A percentile compares a stretch with the other conserved stretches of the same genome.
These are phyloP conservation scores for Prorocentrum cordatum DNA, from an alignment of 169 alveolate genomes.

Conservation along the genomic window DNA sequence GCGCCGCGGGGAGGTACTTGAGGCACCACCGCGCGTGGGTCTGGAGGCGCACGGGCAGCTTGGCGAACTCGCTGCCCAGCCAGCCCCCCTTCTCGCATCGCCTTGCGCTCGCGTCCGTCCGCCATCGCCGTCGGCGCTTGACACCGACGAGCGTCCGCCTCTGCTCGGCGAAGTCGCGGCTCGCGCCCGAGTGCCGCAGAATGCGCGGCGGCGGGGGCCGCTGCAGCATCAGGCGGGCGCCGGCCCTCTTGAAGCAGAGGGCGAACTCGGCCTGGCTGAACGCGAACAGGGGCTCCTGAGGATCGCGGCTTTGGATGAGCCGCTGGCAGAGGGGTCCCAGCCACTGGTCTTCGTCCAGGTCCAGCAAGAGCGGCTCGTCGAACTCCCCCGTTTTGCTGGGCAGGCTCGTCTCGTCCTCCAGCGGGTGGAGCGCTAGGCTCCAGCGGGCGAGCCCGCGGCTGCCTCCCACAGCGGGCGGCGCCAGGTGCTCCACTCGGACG, in stretches of 20 bases:
- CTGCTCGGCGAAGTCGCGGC: not conserved
- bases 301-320: not conserved
- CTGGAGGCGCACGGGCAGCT: not conserved
- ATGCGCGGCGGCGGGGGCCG: not conserved
- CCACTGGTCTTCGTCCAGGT: not conserved
- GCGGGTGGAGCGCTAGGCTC: not conserved
- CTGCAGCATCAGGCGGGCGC: not conserved
- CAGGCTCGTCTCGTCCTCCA: not conserved
- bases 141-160: not conserved
- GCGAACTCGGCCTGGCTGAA: not conserved
- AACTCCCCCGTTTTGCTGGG: not conserved
- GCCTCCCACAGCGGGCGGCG: not conserved
- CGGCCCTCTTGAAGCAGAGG: not conserved
- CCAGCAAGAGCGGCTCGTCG: not conserved
- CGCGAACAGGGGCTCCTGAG: not conserved
- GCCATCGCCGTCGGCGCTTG: not conserved
- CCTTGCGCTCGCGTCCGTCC: not conserved
- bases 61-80: not conserved
- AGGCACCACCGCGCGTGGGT: not conserved
- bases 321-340: not conserved
- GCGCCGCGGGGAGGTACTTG: too few relatives aligned
- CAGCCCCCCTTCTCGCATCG: constrained; percentile 15
- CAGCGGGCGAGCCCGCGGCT: not conserved
- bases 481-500: not conserved
- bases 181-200: not conserved